A percentile compares a stretch with the other conserved stretches of the same genome.
Evolutionary conservation across 345 rosid species (phyloP).

Genomic region (Laguncularia racemosa): DNA sequence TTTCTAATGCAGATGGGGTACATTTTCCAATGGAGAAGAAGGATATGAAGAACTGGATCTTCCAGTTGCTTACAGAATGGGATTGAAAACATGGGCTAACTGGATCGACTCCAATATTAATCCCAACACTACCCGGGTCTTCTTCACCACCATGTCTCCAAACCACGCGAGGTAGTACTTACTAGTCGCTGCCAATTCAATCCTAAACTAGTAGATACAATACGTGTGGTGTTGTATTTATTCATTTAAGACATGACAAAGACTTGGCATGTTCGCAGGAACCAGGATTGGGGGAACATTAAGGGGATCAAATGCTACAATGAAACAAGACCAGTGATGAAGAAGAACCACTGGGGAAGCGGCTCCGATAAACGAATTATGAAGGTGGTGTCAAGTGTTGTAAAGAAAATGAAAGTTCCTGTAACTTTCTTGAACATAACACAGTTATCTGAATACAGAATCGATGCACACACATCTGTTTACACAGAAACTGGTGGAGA

Average conservation of each 20-base stretch:
- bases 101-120: constrained; percentile 80
- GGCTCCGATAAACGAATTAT: constrained; percentile 61
- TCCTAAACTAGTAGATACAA: background rate
- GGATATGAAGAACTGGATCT: constrained; percentile 64
- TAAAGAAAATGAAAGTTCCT: constrained; percentile 58
- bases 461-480: constrained; percentile 73
- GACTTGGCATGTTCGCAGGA: constrained; percentile 20
- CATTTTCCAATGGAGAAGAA: constrained; percentile 68
- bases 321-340: constrained; percentile 67
- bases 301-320: constrained; percentile 76
- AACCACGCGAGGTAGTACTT: constrained; percentile 55
- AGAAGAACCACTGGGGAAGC: constrained; percentile 33
- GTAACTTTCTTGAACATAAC: constrained; percentile 72
- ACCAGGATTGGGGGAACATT: constrained; percentile 60
- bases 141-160: constrained; percentile 89
- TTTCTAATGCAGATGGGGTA: constrained; percentile 56
- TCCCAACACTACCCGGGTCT: constrained; percentile 67
- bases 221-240: too few relatives aligned
- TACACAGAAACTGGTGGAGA: constrained; percentile 77
- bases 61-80: constrained; percentile 55
- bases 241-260: background rate
- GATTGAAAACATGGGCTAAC: constrained; percentile 82
- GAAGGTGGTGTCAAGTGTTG: constrained; percentile 48
- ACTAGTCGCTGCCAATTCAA: background rate
- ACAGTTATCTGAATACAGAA: constrained; percentile 74